A percentile compares a stretch with the other conserved stretches of the same genome.
These are phyloP conservation scores for Leccinum fibrillosum DNA, from an alignment of 768 basidiomycete genomes.

Conservation along the genomic window DNA sequence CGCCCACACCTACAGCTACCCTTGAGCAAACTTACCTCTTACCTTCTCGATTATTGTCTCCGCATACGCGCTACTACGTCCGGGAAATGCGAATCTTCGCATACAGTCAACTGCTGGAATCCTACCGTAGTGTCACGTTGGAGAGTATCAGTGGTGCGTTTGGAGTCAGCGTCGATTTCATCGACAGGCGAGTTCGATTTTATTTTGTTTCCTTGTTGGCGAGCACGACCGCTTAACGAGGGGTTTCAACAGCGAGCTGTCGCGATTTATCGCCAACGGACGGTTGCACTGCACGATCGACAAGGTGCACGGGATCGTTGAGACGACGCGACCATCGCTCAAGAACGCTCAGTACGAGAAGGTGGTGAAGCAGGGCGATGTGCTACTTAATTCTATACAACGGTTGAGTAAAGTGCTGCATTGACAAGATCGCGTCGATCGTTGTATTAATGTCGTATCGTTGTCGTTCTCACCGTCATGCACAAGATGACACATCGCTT, in stretches of 20 bases:
- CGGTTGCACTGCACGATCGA: conserved; percentile 88
- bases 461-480: neutral
- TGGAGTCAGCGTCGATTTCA: conserved; percentile 83
- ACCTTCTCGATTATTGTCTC: conserved; percentile 82
- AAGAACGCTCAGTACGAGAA: conserved; percentile 90
- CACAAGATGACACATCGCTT: neutral
- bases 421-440: conserved; percentile 21
- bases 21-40: conserved; percentile 86
- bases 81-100: conserved; percentile 96
- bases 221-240: neutral
- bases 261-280: conserved; percentile 85
- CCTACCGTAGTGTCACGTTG: conserved; percentile 84
- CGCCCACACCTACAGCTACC: conserved; percentile 49
- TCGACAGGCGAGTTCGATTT: conserved; percentile 65
- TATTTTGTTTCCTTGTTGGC: neutral
- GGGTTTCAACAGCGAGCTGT: conserved; percentile 65
- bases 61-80: conserved; percentile 86
- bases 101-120: conserved; percentile 88
- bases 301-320: conserved; percentile 91
- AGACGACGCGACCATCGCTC: conserved; percentile 74
- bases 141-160: conserved; percentile 84
- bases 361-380: conserved; percentile 90
- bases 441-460: neutral
- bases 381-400: conserved; percentile 83
- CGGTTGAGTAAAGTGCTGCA: conserved; percentile 86